phyloP scores from a whole-genome alignment of 768 basidiomycete genomes.

The Mycena rebaudengoi region DNA sequence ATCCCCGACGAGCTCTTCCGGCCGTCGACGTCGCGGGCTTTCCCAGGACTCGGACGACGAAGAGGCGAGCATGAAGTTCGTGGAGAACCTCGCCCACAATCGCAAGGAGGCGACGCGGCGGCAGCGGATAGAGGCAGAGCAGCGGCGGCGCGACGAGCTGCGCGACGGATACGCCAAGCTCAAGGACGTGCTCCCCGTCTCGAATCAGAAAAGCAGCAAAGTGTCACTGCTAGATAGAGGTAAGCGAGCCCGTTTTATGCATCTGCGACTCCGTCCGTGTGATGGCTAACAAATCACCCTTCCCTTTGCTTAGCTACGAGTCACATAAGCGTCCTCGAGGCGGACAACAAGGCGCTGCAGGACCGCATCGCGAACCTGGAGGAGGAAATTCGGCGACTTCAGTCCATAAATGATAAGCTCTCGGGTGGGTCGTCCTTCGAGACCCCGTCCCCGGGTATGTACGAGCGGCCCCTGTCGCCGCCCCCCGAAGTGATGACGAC shows the following conservation, averaged over 20 bases:
- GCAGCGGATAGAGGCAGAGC: constrained; percentile 91
- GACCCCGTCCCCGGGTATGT: constrained; percentile 64
- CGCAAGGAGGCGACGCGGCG: constrained; percentile 86
- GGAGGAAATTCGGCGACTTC: constrained; percentile 73
- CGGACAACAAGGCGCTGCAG: constrained; percentile 75
- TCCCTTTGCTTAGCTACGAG: constrained; percentile 66
- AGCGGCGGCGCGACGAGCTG: constrained; percentile 87
- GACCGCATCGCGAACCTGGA: constrained; percentile 72
- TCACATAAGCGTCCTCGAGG: constrained; percentile 79
- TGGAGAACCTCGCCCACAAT: constrained; percentile 77
- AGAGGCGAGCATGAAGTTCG: constrained; percentile 75
- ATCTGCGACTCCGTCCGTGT: background rate
- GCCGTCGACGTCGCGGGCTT: constrained; percentile 70
- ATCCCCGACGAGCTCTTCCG: constrained; percentile 79
- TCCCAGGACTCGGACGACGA: constrained; percentile 81
- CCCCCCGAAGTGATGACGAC: constrained; percentile 63
- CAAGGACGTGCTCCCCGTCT: constrained; percentile 86
- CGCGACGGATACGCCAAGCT: constrained; percentile 89
- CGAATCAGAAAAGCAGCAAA: constrained; percentile 92
- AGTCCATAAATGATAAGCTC: constrained; percentile 85
- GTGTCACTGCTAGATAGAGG: constrained; percentile 89
- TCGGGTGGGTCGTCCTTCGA: constrained; percentile 68
- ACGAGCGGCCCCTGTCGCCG: constrained; percentile 67
- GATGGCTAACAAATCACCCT: background rate
- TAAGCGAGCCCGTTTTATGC: constrained; percentile 41